phyloP scores from a whole-genome alignment of 164 flowering plant genomes.

The Annona cherimola region DNA sequence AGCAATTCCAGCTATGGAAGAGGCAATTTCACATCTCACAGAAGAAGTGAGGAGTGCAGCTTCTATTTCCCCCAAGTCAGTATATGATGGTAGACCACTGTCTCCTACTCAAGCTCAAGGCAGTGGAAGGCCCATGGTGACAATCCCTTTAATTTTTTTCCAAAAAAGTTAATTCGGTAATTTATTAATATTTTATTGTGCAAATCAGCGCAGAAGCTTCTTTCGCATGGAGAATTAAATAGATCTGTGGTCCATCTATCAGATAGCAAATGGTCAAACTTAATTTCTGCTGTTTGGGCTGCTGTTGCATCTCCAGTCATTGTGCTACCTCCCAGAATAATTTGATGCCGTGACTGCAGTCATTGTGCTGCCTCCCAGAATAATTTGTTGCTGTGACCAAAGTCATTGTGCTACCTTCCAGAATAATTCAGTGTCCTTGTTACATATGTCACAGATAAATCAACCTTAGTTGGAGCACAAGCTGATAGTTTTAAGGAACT shows the following conservation, averaged over 20 bases:
- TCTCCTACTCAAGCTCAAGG: conserved; percentile 64
- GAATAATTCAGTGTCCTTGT: neutral
- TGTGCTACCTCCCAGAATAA: neutral
- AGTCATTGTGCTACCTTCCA: neutral
- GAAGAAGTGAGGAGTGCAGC: conserved; percentile 73
- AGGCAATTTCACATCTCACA: conserved; percentile 73
- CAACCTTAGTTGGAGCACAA: neutral
- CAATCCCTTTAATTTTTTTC: conserved; percentile 1
- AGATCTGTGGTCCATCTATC: neutral
- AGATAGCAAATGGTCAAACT: neutral
- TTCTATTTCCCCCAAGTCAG: conserved; percentile 38
- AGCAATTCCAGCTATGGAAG: conserved; percentile 78
- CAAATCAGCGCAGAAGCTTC: neutral
- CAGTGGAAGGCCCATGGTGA: conserved; percentile 69
- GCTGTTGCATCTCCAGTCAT: neutral
- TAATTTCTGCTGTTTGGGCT: neutral
- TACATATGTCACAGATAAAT: neutral
- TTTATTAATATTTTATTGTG: neutral
- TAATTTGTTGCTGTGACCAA: too few species aligned
- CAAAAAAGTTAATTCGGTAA: neutral
- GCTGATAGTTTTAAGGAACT: neutral
- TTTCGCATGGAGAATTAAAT: neutral
- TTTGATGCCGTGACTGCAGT: neutral
- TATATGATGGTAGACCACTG: conserved; percentile 42
- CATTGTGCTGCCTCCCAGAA: neutral